Evolutionary conservation across 2,329 filamentous ascomycete genomes (phyloP), one percentile per base, ranked within the genome.

Genomic region (Arthroderma sp.): DNA sequence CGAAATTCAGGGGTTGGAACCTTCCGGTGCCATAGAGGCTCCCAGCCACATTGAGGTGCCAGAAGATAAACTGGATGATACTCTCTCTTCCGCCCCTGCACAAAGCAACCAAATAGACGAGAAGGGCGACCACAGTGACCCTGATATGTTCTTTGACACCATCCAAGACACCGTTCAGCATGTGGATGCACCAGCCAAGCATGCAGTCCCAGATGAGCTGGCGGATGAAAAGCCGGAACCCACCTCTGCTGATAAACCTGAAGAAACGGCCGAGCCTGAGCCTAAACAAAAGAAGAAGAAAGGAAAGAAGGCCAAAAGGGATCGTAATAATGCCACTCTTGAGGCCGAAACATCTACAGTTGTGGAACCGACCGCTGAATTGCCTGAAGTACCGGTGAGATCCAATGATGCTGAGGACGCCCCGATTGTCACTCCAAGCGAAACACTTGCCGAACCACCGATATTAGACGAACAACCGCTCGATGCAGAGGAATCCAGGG

Each of bases 251-350:
- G 19, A 15, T 25, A 39, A 39, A 38, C 6, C 52, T 28, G 21
- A 39, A 8, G 52, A 38, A 21, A 2, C 15, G 7, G 35, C 31
- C n/a, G 52, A 41, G 17, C 13, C 19, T 25, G 21, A 54, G 23
- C 33, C 17, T 9, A 54, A 54, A 35, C 41, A 55, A 6, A 49
- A 59, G 56, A 51, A 58, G 6, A 65, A 64, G 51, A 66, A 65
- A 43, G 56, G 56, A 2, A 59, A 57, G 38, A 58, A 54, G 39
- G 53, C 19, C 13, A 33, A 28, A 39, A 59, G 47, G 51, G 37
- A 54, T 11, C 33, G n/a, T 23, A 25, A 25, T 21, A 19, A 54
- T 21, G 25, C 49, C 28, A 19, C 17, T 13, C 6, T 39, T 54
- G 51, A 54, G 5, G n/a, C 13, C 15, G 33, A 54, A 39, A 23